Evolutionary conservation across 352 stramenopile genomes (phyloP).

Genomic region (Phytophthora citricola): DNA sequence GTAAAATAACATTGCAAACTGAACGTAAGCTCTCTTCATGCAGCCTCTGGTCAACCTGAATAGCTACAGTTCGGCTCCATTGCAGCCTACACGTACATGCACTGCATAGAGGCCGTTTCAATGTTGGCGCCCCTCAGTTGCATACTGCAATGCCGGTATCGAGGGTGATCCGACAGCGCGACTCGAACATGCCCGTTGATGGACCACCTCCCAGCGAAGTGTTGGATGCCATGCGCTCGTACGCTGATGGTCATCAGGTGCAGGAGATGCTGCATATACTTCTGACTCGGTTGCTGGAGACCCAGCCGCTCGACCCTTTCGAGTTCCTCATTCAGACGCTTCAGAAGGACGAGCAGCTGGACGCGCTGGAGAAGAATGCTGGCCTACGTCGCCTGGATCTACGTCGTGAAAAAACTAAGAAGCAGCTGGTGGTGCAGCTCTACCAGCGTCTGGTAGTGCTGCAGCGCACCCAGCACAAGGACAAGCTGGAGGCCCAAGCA

Average conservation of each 20-base stretch:
- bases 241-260: conserved; percentile 65
- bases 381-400: conserved; percentile 61
- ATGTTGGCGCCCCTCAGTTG: conserved; percentile 13
- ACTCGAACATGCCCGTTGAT: conserved; percentile 23
- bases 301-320: conserved; percentile 72
- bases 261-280: conserved; percentile 71
- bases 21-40: conserved; percentile 18
- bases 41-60: conserved; percentile 11
- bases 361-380: conserved; percentile 54
- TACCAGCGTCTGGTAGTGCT: conserved; percentile 66
- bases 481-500: conserved; percentile 34
- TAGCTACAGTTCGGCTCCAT: not conserved
- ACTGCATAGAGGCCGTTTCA: conserved; percentile 6
- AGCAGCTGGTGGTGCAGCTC: conserved; percentile 47
- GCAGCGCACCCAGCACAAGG: conserved; percentile 54
- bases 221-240: conserved; percentile 64
- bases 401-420: conserved; percentile 71
- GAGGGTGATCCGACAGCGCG: conserved; percentile 42
- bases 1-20: not conserved
- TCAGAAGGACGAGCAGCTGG: conserved; percentile 57
- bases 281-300: conserved; percentile 61
- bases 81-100: too few relatives aligned
- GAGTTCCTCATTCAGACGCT: conserved; percentile 70
- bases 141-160: conserved; percentile 18
- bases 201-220: conserved; percentile 39